Base-by-base conservation (phyloP, 164 flowering plant genomes). In the Buxus sempervirens region DNA sequence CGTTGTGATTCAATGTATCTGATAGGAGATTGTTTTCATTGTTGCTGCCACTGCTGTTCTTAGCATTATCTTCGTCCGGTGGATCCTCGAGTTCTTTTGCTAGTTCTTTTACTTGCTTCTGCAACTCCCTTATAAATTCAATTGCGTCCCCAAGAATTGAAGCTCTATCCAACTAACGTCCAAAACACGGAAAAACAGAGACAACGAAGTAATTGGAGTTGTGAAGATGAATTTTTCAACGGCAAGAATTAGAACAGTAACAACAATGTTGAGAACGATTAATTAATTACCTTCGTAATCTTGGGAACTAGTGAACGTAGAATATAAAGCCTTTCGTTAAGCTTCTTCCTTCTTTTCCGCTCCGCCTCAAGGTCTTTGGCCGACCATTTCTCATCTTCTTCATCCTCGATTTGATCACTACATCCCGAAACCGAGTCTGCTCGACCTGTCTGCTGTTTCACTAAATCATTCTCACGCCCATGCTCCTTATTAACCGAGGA, bases 271-370 rank as follows among this genome's bases (percentile, higher is more conserved):
- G 5, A 41, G 45, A 41, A 5, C 45, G 5, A 41, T 41, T 5
- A 41, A 5, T 5, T 41, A 41, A 22, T 59, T 79, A 92, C 99
- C 94, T 95, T 95, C 0, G 93, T 75, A 55, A 95, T 95, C 42
- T 81, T 90, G 20, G 99, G 99, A 70, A 95, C 99, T 68, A 92
- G 76, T 54, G 98, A 66, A 0, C 99, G 80, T 25, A 95, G 90
- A 25, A 75, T 62, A 49, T 85, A 90, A 45, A 95, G 90, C 72
- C 94, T 76, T 5, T 90, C 98, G n/a, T n/a, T n/a, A n/a, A n/a
- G n/a, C n/a, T n/a, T n/a, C n/a, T n/a, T n/a, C n/a, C n/a, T n/a
- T n/a, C 99, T 82, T 78, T 76, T 92, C 83, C 99, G 89, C 84
- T 95, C 98, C 12, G 99, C 98, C 1, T 70, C 36, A 36, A 95